Percentiles rank a stretch among this genome's conserved stretches.
Conservation (phyloP, 768 basidiomycete genomes). For the Tylopilus sp. region DNA sequence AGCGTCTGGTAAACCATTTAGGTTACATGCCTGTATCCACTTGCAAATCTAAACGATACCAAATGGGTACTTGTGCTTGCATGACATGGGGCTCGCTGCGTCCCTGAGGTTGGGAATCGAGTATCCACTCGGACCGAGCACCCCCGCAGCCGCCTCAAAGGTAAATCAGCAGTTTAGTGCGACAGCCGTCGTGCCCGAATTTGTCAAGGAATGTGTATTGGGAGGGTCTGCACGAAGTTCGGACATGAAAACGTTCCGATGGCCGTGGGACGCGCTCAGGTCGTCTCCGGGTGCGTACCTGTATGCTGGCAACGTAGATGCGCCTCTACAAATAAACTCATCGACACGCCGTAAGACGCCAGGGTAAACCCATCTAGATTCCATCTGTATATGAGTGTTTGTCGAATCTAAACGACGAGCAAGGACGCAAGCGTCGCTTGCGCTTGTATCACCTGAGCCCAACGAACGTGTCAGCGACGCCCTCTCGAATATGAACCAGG, state of each 20-base stretch:
- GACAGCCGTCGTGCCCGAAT: no score
- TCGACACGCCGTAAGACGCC: background rate
- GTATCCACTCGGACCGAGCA: no score
- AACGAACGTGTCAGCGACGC: constrained; percentile 9
- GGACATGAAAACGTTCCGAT: no score
- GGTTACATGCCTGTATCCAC: constrained; percentile 18
- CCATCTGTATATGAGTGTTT: constrained; percentile 16
- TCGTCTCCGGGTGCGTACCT: no score
- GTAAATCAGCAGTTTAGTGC: no score
- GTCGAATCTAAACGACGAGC: constrained; percentile 58
- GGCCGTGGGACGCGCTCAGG: no score
- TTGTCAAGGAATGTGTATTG: no score
- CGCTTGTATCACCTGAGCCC: constrained; percentile 66
- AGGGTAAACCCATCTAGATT: constrained; percentile 20
- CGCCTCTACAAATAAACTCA: background rate
- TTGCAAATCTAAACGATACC: constrained; percentile 53
- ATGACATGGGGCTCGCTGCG: no score
- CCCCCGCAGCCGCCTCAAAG: no score
- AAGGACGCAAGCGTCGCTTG: constrained; percentile 83
- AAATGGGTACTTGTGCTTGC: constrained; percentile 73
- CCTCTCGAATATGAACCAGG: background rate
- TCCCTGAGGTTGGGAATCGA: no score
- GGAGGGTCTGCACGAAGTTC: no score
- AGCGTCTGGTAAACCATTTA: constrained; percentile 14
- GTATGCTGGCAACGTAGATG: no score